Conservation (phyloP, 225 moss, liverwort and hornwort species). For the Physcomitrium patens region DNA sequence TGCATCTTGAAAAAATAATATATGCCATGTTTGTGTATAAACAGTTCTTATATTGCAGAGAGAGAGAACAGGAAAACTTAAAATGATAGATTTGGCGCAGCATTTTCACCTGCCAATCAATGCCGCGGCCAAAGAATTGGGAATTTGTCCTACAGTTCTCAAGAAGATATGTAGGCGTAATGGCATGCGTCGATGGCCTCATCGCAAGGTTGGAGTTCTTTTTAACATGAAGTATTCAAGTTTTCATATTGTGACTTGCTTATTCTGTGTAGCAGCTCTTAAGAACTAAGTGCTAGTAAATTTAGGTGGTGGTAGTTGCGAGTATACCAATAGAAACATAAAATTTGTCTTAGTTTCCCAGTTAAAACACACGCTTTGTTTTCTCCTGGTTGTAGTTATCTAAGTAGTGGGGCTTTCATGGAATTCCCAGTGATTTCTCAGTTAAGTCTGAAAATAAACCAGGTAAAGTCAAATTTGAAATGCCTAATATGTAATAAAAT, state of each 20-base stretch:
- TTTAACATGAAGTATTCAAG: constrained; percentile 24
- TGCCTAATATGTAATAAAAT: not conserved
- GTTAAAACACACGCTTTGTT: not conserved
- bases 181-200: constrained; percentile 99
- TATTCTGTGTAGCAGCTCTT: constrained; percentile 20
- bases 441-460: not conserved
- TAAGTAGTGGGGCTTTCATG: not conserved
- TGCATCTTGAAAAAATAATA: not conserved
- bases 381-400: not conserved
- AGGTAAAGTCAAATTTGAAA: not conserved
- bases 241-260: constrained; percentile 15
- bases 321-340: not conserved
- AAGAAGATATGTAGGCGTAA: constrained; percentile 99
- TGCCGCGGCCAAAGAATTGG: constrained; percentile 96
- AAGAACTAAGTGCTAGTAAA: not conserved
- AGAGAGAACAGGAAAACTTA: constrained; percentile 99
- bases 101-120: constrained; percentile 99
- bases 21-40: not conserved
- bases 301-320: constrained; percentile 13
- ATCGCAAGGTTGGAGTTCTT: constrained; percentile 78
- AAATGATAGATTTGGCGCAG: constrained; percentile 96
- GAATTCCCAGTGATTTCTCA: not conserved
- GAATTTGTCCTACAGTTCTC: constrained; percentile 97
- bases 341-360: not conserved
- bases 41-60: constrained; percentile 53